Evolutionary conservation across 768 basidiomycete genomes (phyloP).

Genomic region (Kwoniella sp.): DNA sequence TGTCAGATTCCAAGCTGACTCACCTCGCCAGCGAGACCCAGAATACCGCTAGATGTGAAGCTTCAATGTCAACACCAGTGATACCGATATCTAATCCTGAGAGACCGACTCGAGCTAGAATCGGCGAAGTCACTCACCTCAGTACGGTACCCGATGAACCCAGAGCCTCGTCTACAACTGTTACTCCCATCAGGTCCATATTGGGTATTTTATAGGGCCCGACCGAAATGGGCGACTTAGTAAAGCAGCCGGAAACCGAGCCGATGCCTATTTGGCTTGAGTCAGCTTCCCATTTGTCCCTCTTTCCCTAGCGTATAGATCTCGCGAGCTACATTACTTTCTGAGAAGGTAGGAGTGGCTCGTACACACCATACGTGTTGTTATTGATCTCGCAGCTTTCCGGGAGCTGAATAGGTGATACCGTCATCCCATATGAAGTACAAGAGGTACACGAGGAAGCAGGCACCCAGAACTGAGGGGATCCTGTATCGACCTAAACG

Average conservation of each 20-base stretch:
- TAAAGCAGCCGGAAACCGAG: slow-evolving; percentile 10
- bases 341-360: background rate
- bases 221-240: background rate
- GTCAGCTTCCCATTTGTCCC: too few relatives aligned
- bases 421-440: slow-evolving; percentile 7
- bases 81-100: too few relatives aligned
- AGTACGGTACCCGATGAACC: slow-evolving; percentile 8
- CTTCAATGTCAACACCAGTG: too few relatives aligned
- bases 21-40: slow-evolving; percentile 18
- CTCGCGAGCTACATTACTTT: too few relatives aligned
- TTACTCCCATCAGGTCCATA: slow-evolving; percentile 17
- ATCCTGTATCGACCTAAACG: slow-evolving; percentile 12
- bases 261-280: background rate
- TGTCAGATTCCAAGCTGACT: background rate
- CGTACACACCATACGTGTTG: slow-evolving; percentile 8
- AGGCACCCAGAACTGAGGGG: slow-evolving; percentile 14
- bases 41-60: slow-evolving; percentile 1
- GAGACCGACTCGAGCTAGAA: too few relatives aligned
- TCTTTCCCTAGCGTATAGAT: too few relatives aligned
- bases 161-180: slow-evolving; percentile 5
- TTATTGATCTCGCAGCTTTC: slow-evolving; percentile 6
- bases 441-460: slow-evolving; percentile 1
- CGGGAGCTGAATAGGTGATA: slow-evolving; percentile 1
- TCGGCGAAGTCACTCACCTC: slow-evolving; percentile 8
- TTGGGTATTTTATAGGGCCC: slow-evolving; percentile 12